Conservation (phyloP, 2,329 filamentous ascomycete genomes). For the Venturia oleaginea region DNA sequence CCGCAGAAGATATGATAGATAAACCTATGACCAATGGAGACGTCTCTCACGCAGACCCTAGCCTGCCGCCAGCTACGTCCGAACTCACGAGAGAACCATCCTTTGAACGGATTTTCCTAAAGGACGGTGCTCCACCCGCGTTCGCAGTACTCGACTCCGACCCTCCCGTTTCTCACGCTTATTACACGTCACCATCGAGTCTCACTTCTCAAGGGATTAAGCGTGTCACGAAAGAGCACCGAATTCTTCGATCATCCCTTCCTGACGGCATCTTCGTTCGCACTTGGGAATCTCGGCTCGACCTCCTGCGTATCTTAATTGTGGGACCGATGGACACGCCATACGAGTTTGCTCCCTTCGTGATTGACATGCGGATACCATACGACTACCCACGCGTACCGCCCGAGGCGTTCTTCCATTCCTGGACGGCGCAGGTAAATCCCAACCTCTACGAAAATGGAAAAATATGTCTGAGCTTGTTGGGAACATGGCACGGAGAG, state of each 20-base stretch:
- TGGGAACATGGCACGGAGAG: constrained; percentile 51
- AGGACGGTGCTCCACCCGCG: constrained; percentile 18
- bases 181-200: constrained; percentile 35
- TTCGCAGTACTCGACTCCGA: constrained; percentile 29
- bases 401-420: constrained; percentile 50
- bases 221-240: constrained; percentile 48
- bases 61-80: background rate
- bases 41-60: background rate
- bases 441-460: constrained; percentile 56
- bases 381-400: constrained; percentile 42
- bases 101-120: background rate
- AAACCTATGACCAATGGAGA: background rate
- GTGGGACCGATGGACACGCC: constrained; percentile 51
- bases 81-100: constrained; percentile 6
- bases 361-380: constrained; percentile 49
- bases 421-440: constrained; percentile 51
- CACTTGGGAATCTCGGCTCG: constrained; percentile 50
- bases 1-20: background rate
- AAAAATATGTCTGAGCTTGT: constrained; percentile 50
- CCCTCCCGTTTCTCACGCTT: constrained; percentile 28
- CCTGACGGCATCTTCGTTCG: constrained; percentile 49
- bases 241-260: constrained; percentile 45
- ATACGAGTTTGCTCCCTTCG: constrained; percentile 51
- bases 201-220: constrained; percentile 37
- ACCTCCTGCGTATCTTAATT: constrained; percentile 49